phyloP scores from a whole-genome alignment of 352 stramenopile species.

The Globisporangium cystogenes region DNA sequence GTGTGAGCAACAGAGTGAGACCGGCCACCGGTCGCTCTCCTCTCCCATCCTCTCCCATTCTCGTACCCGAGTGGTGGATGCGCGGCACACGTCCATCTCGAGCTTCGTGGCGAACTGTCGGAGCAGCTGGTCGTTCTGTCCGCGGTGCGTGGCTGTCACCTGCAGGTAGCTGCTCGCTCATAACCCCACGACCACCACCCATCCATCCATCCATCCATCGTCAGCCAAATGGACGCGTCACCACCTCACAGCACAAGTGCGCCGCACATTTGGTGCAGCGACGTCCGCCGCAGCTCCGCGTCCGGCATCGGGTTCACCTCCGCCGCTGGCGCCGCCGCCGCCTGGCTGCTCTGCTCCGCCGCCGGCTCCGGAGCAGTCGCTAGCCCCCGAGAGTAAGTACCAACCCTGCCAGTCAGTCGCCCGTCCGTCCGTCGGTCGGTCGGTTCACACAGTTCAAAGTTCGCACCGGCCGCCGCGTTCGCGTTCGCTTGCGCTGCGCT shows the following conservation, averaged over 20 bases:
- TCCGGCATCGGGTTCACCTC: conserved; percentile 24
- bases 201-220: conserved; percentile 2
- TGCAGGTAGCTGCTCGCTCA: conserved; percentile 49
- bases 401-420: too few relatives aligned
- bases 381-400: too few relatives aligned
- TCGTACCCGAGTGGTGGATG: conserved; percentile 31
- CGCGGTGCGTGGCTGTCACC: conserved; percentile 48
- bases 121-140: conserved; percentile 43
- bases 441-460: too few relatives aligned
- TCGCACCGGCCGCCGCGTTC: background rate
- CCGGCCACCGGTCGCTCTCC: too few relatives aligned
- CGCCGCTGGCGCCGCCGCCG: background rate
- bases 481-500: too few relatives aligned
- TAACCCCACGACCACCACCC: background rate
- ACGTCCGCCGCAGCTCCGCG: conserved; percentile 33
- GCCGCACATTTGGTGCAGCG: conserved; percentile 39
- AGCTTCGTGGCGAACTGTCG: conserved; percentile 56
- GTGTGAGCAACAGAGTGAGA: conserved; percentile 3
- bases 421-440: too few relatives aligned
- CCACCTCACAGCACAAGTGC: too few relatives aligned
- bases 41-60: background rate
- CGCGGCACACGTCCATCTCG: conserved; percentile 63
- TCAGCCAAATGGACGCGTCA: background rate
- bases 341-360: background rate
- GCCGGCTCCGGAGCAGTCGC: too few relatives aligned